Percentiles rank a stretch among this genome's conserved stretches.
Evolutionary conservation across 129 eudicot species (phyloP).

Genomic region (Artemisia tridentata): DNA sequence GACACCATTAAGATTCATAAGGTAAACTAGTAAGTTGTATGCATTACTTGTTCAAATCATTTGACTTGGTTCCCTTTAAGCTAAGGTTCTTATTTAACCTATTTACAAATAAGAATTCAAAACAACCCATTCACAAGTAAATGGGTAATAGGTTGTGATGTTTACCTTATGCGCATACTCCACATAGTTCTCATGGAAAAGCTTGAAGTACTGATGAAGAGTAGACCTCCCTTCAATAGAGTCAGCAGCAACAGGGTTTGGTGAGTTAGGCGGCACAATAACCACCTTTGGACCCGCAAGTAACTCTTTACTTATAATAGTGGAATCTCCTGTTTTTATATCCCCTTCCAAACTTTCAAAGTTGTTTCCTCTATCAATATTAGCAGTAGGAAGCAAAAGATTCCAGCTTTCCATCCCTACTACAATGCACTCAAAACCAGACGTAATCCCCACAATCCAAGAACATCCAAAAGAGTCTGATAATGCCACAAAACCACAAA

Average conservation of each 20-base stretch:
- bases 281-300: slow-evolving; percentile 79
- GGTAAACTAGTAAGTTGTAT: neutral
- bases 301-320: slow-evolving; percentile 82
- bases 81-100: neutral
- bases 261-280: slow-evolving; percentile 61
- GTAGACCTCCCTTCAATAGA: slow-evolving; percentile 94
- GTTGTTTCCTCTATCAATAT: slow-evolving; percentile 40
- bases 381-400: slow-evolving; percentile 47
- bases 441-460: slow-evolving; percentile 88
- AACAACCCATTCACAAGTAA: neutral
- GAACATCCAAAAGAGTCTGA: slow-evolving; percentile 83
- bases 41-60: neutral
- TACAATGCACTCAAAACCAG: slow-evolving; percentile 68
- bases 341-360: slow-evolving; percentile 32
- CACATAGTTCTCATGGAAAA: slow-evolving; percentile 94
- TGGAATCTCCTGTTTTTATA: slow-evolving; percentile 33
- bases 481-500: slow-evolving; percentile 71
- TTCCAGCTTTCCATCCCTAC: slow-evolving; percentile 90
- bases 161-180: slow-evolving; percentile 98
- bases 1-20: slow-evolving; percentile 3
- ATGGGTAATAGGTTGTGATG: neutral
- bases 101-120: neutral
- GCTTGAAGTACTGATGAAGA: slow-evolving; percentile 89
- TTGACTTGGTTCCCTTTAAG: neutral
- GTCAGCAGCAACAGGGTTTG: slow-evolving; percentile 64